Base-by-base conservation (phyloP, 129 eudicot species). In the Chrysanthemum seticuspe region DNA sequence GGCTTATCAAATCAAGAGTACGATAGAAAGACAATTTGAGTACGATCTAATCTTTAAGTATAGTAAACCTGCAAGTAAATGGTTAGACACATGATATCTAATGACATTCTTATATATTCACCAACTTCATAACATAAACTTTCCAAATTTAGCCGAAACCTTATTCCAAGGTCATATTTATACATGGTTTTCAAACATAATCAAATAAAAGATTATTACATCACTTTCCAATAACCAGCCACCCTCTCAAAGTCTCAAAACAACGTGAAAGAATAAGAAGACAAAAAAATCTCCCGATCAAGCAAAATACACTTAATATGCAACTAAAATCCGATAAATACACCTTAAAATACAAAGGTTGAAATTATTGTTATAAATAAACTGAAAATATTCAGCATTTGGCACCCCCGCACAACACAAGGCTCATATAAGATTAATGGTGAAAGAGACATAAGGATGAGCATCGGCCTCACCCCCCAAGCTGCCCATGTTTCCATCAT, bases 361-460 rank as follows among this genome's bases (percentile, higher is more conserved):
- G 40, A 65, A 10, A 60, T 76, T 66, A 78, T 62, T 69, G 50
- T 63, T 63, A 31, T n/a, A 34, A 59, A 36, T 56, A 19, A 63
- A 70, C 53, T 2, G 53, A 29, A 65, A 52, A 63, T 6, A 40
- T n/a, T 44, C 27, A 23, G 55, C 15, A 14, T 63, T 34, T 67
- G n/a, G 62, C 58, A 55, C 54, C 51, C n/a, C 21, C 40, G 12
- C 69, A 29, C 70, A 76, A 68, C 53, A 68, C 6, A 12, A 74
- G 51, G 40, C 76, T 86, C 84, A 90, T 58, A 88, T 78, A 44
- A 94, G 97, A 82, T 88, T 88, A 57, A 90, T 81, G 71, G 96
- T 95, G 96, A 90, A 86, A 27, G 87, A 90, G 83, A 95, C 99
- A 27, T 88, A 88, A 53, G 97, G 90, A 81, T 95, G 85, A 21